These are phyloP conservation scores for Copromyces sp. DNA, from an alignment of 495 filamentous ascomycete genomes.

Conservation along the genomic window DNA sequence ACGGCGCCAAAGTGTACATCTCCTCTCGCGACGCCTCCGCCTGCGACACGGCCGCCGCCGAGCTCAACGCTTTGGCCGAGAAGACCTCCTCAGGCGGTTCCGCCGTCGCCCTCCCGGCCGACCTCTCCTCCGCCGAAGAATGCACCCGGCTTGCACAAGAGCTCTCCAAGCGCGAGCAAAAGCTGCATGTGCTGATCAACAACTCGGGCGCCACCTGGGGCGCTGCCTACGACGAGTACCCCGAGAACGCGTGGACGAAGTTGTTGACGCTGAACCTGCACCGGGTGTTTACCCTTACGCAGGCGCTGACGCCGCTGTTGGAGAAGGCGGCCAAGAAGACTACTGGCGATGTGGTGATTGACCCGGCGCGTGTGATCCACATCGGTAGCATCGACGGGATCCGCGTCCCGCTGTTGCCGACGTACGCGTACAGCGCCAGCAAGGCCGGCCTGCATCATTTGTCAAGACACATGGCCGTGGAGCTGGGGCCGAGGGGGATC, in stretches of 20 bases:
- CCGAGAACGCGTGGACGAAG: constrained; percentile 60
- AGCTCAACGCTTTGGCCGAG: constrained; percentile 16
- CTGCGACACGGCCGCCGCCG: constrained; percentile 19
- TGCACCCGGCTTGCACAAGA: constrained; percentile 53
- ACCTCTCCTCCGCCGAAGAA: constrained; percentile 34
- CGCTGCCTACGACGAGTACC: constrained; percentile 58
- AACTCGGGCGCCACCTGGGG: constrained; percentile 78
- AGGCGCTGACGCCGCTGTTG: constrained; percentile 60
- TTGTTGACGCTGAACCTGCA: constrained; percentile 74
- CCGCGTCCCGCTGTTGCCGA: constrained; percentile 58
- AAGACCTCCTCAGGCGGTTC: constrained; percentile 3
- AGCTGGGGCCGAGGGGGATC: constrained; percentile 59
- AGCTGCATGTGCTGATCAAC: constrained; percentile 68
- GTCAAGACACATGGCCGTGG: constrained; percentile 56
- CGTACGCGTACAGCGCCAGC: constrained; percentile 63
- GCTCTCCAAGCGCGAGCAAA: constrained; percentile 48
- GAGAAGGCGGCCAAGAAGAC: constrained; percentile 36
- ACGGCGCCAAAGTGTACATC: constrained; percentile 78
- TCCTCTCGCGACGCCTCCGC: constrained; percentile 51
- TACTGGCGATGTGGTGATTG: not conserved
- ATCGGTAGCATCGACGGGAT: constrained; percentile 70
- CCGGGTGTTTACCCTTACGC: constrained; percentile 69
- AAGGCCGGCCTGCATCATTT: constrained; percentile 74
- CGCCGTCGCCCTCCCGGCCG: constrained; percentile 27
- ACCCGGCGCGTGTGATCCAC: constrained; percentile 60